These are phyloP conservation scores for Alopecurus myosuroides DNA, from an alignment of 176 grass and related monocot genomes.

Conservation along the genomic window DNA sequence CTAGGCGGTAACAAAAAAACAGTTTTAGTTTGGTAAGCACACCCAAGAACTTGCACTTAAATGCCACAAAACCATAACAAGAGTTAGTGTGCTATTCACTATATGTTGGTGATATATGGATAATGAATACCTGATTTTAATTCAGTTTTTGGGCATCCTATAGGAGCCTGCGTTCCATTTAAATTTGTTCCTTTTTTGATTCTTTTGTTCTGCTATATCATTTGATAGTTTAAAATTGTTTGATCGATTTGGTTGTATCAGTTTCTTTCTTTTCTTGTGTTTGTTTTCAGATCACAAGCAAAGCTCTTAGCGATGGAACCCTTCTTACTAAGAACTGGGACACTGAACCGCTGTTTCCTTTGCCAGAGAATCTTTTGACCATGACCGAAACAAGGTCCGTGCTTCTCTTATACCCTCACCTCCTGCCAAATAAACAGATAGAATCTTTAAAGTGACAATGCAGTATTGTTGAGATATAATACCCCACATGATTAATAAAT, in stretches of 20 bases:
- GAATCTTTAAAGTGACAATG: neutral
- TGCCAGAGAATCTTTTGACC: constrained; percentile 41
- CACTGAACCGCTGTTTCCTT: constrained; percentile 70
- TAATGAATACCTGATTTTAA: constrained; percentile 4
- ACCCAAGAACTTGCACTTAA: neutral
- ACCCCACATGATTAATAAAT: neutral
- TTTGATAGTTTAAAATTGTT: constrained; percentile 11
- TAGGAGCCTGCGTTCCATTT: neutral
- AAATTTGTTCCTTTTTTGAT: neutral
- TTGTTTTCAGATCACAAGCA: constrained; percentile 55
- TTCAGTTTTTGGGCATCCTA: neutral
- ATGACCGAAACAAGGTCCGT: constrained; percentile 50
- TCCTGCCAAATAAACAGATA: neutral
- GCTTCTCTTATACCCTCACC: neutral
- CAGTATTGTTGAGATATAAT: neutral
- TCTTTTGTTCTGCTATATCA: neutral
- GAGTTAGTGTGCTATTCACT: neutral
- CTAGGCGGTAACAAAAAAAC: neutral
- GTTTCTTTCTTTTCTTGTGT: neutral
- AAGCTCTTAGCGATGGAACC: constrained; percentile 63
- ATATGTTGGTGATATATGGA: constrained; percentile 17
- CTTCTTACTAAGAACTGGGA: constrained; percentile 93
- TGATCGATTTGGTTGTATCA: constrained; percentile 5
- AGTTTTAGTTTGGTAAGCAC: neutral
- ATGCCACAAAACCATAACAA: neutral